Evolutionary conservation across 441 rosid genomes (phyloP).

Genomic region (Biscutella laevigata): DNA sequence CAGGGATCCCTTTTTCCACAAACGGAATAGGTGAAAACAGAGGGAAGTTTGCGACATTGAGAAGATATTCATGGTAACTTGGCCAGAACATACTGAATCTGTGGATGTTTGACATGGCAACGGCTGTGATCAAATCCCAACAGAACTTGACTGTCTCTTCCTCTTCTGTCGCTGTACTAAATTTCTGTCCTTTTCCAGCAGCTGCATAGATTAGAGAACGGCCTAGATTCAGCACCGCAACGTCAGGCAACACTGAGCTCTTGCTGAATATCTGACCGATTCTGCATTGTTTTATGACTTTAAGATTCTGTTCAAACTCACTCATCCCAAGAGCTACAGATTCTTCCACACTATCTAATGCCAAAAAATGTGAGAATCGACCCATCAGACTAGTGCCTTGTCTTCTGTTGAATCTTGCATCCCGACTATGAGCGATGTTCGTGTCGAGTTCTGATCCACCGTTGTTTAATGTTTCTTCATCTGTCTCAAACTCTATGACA

Average conservation of each 20-base stretch:
- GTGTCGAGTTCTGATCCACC: slow-evolving; percentile 36
- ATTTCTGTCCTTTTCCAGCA: slow-evolving; percentile 84
- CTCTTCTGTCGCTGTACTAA: slow-evolving; percentile 74
- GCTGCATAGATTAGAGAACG: slow-evolving; percentile 75
- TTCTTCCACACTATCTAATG: slow-evolving; percentile 67
- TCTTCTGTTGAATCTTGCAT: slow-evolving; percentile 28
- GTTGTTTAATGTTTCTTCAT: slow-evolving; percentile 28
- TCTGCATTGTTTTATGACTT: slow-evolving; percentile 69
- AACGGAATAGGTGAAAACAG: slow-evolving; percentile 72
- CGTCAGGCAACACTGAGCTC: slow-evolving; percentile 45
- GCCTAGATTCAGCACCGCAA: slow-evolving; percentile 52
- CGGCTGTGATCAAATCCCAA: slow-evolving; percentile 57
- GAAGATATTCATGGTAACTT: slow-evolving; percentile 51
- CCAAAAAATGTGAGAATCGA: slow-evolving; percentile 59
- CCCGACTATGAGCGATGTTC: slow-evolving; percentile 29
- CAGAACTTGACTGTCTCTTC: slow-evolving; percentile 74
- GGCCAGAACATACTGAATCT: slow-evolving; percentile 62
- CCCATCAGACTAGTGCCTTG: slow-evolving; percentile 39
- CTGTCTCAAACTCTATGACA: slow-evolving; percentile 44
- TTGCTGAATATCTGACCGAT: slow-evolving; percentile 63
- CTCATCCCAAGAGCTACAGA: slow-evolving; percentile 63
- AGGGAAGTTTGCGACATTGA: slow-evolving; percentile 60
- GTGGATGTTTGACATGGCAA: slow-evolving; percentile 43
- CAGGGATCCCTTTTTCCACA: slow-evolving; percentile 61
- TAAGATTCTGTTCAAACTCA: slow-evolving; percentile 75